These are phyloP conservation scores for Peniophora sp. DNA, from an alignment of 1,284 basidiomycete genomes.

Conservation along the genomic window DNA sequence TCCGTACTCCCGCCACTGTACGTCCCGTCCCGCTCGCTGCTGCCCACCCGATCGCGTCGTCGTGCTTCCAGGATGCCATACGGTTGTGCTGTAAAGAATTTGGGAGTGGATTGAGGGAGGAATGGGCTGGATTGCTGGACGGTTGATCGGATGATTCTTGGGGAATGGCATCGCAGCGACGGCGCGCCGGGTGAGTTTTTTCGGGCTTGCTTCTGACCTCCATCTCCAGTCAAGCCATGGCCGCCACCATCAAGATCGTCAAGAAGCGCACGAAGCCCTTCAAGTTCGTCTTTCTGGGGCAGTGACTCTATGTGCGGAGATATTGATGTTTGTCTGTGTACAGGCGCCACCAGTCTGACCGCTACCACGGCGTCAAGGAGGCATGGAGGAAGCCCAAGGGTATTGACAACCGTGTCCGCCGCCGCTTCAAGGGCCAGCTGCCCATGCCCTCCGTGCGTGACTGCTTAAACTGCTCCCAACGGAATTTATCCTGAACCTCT, in stretches of 20 bases:
- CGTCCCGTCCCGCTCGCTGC: neutral
- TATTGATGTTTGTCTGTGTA: constrained; percentile 16
- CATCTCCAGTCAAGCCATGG: constrained; percentile 38
- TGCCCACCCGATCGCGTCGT: neutral
- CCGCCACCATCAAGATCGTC: constrained; percentile 83
- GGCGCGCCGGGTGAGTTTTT: too few relatives aligned
- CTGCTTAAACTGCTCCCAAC: neutral
- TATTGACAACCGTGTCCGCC: constrained; percentile 93
- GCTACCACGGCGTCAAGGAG: constrained; percentile 93
- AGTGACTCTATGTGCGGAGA: constrained; percentile 1
- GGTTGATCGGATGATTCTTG: constrained; percentile 4
- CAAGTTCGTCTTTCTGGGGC: constrained; percentile 57
- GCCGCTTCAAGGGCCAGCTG: constrained; percentile 92
- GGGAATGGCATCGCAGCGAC: neutral
- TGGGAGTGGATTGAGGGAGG: too few relatives aligned
- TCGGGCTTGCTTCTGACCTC: too few relatives aligned
- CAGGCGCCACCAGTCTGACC: constrained; percentile 95
- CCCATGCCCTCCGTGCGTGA: constrained; percentile 85
- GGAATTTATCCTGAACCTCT: neutral
- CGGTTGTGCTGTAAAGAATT: too few relatives aligned
- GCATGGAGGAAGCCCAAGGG: constrained; percentile 97
- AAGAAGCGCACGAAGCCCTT: constrained; percentile 95
- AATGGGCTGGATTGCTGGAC: constrained; percentile 5
- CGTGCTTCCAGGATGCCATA: too few relatives aligned
- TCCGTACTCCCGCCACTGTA: too few relatives aligned